Conservation (phyloP, 352 stramenopile species). For the Thraustotheca clavata region DNA sequence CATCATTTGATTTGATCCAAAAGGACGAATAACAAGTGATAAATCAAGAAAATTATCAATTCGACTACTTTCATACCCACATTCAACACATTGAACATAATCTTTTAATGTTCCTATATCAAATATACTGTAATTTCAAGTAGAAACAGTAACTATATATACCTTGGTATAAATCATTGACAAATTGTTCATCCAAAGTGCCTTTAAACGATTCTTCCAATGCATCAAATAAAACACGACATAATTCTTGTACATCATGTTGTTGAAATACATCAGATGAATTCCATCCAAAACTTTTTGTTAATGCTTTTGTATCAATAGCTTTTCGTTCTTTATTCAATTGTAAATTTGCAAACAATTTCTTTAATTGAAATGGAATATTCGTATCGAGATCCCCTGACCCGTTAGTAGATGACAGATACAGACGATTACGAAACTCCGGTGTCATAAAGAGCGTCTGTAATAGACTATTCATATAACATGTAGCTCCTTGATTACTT, state of each 20-base stretch:
- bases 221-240: constrained; percentile 85
- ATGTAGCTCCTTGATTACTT: constrained; percentile 88
- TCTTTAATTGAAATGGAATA: constrained; percentile 86
- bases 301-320: constrained; percentile 78
- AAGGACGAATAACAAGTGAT: constrained; percentile 84
- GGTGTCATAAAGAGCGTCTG: constrained; percentile 90
- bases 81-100: constrained; percentile 81
- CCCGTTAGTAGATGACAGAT: constrained; percentile 38
- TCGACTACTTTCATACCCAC: constrained; percentile 75
- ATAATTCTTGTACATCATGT: constrained; percentile 89
- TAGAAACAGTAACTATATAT: background rate
- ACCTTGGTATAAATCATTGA: constrained; percentile 80
- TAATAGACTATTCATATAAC: constrained; percentile 91
- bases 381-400: constrained; percentile 60
- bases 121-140: background rate
- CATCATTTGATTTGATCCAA: constrained; percentile 80
- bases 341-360: constrained; percentile 87
- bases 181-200: constrained; percentile 77
- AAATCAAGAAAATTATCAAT: constrained; percentile 85
- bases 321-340: constrained; percentile 46
- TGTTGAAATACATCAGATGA: constrained; percentile 84
- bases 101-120: constrained; percentile 60
- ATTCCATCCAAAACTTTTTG: constrained; percentile 89
- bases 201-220: constrained; percentile 83
- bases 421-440: constrained; percentile 77